Evolutionary conservation across 495 filamentous ascomycete species (phyloP).

Genomic region (Eremomyces bilateralis): DNA sequence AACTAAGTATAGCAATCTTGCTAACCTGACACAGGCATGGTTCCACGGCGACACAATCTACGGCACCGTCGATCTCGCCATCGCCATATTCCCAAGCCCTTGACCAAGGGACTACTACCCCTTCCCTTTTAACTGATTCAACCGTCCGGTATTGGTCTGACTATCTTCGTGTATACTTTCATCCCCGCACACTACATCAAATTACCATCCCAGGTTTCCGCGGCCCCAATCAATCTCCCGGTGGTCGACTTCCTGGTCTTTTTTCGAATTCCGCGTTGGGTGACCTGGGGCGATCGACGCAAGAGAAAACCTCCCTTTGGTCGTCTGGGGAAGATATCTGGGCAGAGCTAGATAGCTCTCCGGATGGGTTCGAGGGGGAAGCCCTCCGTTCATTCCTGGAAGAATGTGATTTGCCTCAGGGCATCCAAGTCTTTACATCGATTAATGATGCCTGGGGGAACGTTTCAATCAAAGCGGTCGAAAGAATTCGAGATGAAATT

Average conservation of each 20-base stretch:
- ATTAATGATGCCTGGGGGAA: slow-evolving; percentile 89
- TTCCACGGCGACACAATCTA: slow-evolving; percentile 40
- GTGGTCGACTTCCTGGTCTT: no score
- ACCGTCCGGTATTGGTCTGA: slow-evolving; percentile 90
- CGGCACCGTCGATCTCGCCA: slow-evolving; percentile 38
- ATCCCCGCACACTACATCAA: slow-evolving; percentile 50
- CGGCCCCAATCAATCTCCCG: no score
- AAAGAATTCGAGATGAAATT: slow-evolving; percentile 71
- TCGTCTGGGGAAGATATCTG: slow-evolving; percentile 68
- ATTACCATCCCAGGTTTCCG: slow-evolving; percentile 40
- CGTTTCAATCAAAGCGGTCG: slow-evolving; percentile 58
- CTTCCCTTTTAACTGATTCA: slow-evolving; percentile 38
- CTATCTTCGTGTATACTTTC: slow-evolving; percentile 75
- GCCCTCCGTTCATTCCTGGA: slow-evolving; percentile 57
- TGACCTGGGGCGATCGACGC: no score
- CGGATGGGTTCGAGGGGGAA: slow-evolving; percentile 76
- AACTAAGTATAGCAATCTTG: no score
- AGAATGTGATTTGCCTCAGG: slow-evolving; percentile 84
- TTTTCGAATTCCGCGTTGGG: no score
- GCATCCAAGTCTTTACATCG: slow-evolving; percentile 56
- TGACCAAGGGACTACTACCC: slow-evolving; percentile 40
- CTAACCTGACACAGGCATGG: slow-evolving; percentile 33
- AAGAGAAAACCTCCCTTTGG: no score
- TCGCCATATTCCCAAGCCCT: slow-evolving; percentile 60
- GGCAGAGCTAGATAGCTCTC: slow-evolving; percentile 53